A percentile compares a stretch with the other conserved stretches of the same genome.
Conservation (phyloP, 2,329 filamentous ascomycete species). For the Xylariales sp. region DNA sequence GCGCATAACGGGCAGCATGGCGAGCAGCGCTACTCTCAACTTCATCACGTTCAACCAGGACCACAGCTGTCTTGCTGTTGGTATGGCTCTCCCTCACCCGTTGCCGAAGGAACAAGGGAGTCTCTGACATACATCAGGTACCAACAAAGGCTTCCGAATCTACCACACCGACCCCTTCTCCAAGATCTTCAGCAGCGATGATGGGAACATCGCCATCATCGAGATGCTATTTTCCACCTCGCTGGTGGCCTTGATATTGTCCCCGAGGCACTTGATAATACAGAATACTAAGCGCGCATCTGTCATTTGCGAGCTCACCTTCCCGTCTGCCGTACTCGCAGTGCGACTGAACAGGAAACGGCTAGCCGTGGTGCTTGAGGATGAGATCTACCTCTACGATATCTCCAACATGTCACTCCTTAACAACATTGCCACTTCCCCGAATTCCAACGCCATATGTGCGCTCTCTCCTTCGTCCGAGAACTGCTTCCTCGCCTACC, state of each 20-base stretch:
- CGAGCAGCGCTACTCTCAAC: conserved; percentile 63
- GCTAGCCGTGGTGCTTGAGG: conserved; percentile 87
- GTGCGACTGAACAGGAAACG: conserved; percentile 93
- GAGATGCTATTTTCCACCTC: conserved; percentile 99
- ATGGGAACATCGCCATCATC: conserved; percentile 91
- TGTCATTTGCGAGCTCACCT: conserved; percentile 97
- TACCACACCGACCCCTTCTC: conserved; percentile 96
- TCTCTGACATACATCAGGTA: conserved; percentile 52
- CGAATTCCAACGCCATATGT: conserved; percentile 87
- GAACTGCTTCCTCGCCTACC: conserved; percentile 92
- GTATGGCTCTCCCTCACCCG: conserved; percentile 46
- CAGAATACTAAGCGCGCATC: conserved; percentile 86
- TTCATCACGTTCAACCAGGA: conserved; percentile 99
- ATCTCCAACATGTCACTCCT: conserved; percentile 97
- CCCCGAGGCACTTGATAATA: conserved; percentile 87
- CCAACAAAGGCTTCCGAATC: conserved; percentile 89
- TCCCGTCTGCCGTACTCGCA: conserved; percentile 91
- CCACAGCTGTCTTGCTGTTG: conserved; percentile 93
- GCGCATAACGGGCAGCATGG: no score
- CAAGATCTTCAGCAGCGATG: conserved; percentile 90
- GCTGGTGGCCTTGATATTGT: conserved; percentile 87
- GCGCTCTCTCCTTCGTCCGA: conserved; percentile 91
- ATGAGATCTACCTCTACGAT: conserved; percentile 97
- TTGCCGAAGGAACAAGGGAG: neutral
- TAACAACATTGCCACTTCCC: conserved; percentile 87